These are phyloP conservation scores for Aurantiochytrium sp. DNA, from an alignment of 108 stramenopile species.

Conservation along the genomic window DNA sequence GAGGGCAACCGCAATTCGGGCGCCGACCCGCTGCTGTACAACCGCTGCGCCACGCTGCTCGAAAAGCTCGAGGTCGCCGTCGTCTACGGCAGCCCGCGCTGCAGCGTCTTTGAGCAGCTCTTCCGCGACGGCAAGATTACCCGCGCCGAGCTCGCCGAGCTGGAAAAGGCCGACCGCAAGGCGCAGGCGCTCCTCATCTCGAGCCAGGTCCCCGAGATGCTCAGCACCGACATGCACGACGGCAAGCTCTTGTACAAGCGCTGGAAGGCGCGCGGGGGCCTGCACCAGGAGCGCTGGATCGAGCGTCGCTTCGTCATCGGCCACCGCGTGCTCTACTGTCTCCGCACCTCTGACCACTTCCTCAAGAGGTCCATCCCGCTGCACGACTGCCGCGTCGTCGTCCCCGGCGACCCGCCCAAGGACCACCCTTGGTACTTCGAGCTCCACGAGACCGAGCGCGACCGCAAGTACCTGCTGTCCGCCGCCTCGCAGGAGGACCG, in stretches of 20 bases:
- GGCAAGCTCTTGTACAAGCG: slow-evolving; percentile 76
- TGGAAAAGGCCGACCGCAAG: slow-evolving; percentile 86
- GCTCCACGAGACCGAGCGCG: slow-evolving; percentile 47
- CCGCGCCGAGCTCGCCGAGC: slow-evolving; percentile 69
- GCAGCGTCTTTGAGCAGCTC: slow-evolving; percentile 72
- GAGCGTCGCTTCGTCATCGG: slow-evolving; percentile 82
- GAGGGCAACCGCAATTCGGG: slow-evolving; percentile 73
- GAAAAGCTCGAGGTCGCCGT: slow-evolving; percentile 87
- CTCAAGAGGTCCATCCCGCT: slow-evolving; percentile 56
- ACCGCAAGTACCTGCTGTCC: slow-evolving; percentile 65
- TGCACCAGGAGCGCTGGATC: slow-evolving; percentile 62
- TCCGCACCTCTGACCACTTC: slow-evolving; percentile 38
- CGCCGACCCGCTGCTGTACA: slow-evolving; percentile 79
- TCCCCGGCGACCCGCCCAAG: slow-evolving; percentile 54
- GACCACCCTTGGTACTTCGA: slow-evolving; percentile 1
- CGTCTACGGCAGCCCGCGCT: slow-evolving; percentile 73
- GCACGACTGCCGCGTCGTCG: slow-evolving; percentile 68
- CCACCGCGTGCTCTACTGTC: slow-evolving; percentile 85
- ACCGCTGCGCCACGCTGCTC: slow-evolving; percentile 82
- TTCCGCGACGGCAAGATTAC: slow-evolving; percentile 83
- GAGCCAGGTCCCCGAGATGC: slow-evolving; percentile 11
- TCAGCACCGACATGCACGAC: slow-evolving; percentile 51
- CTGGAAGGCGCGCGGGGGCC: slow-evolving; percentile 45
- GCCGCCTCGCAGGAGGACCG: slow-evolving; percentile 62
- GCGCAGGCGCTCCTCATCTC: slow-evolving; percentile 80